Evolutionary conservation across 805 yeast genomes (phyloP), one percentile per base, ranked within the genome.

Genomic region (Starmerella apis): DNA sequence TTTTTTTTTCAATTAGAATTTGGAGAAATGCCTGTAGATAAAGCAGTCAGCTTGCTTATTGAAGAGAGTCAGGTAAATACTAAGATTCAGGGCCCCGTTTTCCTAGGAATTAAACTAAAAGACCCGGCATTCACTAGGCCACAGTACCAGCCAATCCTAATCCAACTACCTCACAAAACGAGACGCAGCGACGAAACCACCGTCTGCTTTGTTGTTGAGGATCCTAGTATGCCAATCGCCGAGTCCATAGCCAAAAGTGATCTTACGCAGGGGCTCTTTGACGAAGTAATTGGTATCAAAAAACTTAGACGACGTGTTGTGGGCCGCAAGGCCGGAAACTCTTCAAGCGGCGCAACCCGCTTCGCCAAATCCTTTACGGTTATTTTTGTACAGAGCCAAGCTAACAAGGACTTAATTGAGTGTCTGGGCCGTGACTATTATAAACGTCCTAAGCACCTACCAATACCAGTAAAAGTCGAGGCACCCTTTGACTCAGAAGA

Each of bases 271-370:
- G 33, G 31, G 7, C 48, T 60, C 22, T 60, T 60, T 25, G 62
- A 59, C 50, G 63, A 60, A 46, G 48, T 60, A 2, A 55, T 59
- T 23, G 62, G 62, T 9, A 60, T 60, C 1, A 62, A 62, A 22
- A 58, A 56, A 46, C 59, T 60, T 25, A 37, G 63, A 11, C 50
- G 62, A 3, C 56, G 63, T 13, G 32, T 60, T 10, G 51, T 51
- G 16, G 54, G 56, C 20, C 46, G 46, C 35, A 47, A 44, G 22
- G 44, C 44, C 22, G 53, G 49, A 23, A 46, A 42, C 27, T 49
- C 61, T 16, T 48, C 59, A n/a, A 53, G 55, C 31, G 51, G 48
- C 10, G 47, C 53, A 9, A 53, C 48, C 39, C 52, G 54, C 32
- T 60, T 60, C 35, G 54, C 53, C 30, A 44, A 48, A 18, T 30